A percentile compares a stretch with the other conserved stretches of the same genome.
phyloP scores from a whole-genome alignment of 768 basidiomycete species.

The Sarcodon aspratus region DNA sequence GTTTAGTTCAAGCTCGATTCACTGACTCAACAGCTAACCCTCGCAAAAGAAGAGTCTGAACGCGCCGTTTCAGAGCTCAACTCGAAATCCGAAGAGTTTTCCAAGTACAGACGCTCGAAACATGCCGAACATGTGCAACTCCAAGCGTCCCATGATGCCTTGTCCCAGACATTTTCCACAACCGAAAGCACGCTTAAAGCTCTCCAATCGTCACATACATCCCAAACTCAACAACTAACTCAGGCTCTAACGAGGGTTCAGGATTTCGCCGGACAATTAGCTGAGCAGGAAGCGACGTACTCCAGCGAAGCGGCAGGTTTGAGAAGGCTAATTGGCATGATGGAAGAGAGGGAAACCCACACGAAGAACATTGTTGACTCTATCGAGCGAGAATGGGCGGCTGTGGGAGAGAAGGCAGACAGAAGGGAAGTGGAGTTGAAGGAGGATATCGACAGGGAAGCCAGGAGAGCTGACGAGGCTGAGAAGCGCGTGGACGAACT shows the following conservation, averaged over 20 bases:
- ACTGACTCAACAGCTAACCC: constrained; percentile 68
- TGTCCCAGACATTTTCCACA: constrained; percentile 56
- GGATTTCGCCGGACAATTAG: constrained; percentile 64
- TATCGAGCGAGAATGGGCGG: constrained; percentile 77
- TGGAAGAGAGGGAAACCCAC: constrained; percentile 83
- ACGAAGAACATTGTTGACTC: constrained; percentile 72
- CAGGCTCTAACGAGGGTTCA: constrained; percentile 69
- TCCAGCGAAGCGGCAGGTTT: constrained; percentile 65
- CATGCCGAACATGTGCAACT: constrained; percentile 67
- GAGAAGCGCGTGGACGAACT: constrained; percentile 66
- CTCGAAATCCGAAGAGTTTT: constrained; percentile 70
- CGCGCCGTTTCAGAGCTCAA: constrained; percentile 59
- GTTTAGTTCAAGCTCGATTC: constrained; percentile 79
- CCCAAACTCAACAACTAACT: constrained; percentile 65
- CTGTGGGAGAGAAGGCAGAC: constrained; percentile 58
- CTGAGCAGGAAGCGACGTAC: constrained; percentile 79
- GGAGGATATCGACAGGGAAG: constrained; percentile 67
- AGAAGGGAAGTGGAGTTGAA: constrained; percentile 52
- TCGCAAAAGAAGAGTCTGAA: constrained; percentile 67
- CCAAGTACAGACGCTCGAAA: constrained; percentile 72
- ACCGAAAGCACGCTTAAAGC: constrained; percentile 60
- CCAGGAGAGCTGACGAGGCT: constrained; percentile 50
- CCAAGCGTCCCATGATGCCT: constrained; percentile 66
- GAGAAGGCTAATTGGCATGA: constrained; percentile 65
- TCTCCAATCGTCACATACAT: constrained; percentile 58